phyloP scores from a whole-genome alignment of 805 yeast species.

The Yarrowia yakushimensis region DNA sequence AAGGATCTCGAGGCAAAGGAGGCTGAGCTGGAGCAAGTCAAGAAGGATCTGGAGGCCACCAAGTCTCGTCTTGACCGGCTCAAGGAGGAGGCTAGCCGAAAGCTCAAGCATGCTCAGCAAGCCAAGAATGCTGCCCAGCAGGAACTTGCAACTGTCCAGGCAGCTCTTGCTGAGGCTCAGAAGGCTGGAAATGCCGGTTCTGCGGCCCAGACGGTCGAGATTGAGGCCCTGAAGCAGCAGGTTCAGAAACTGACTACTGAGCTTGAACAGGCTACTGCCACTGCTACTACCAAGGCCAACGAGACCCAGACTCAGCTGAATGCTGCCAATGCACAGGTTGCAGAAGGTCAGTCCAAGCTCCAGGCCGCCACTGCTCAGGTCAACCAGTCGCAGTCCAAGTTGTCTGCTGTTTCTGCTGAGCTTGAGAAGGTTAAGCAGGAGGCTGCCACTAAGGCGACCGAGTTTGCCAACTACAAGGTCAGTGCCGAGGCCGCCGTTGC shows the following conservation, averaged over 20 bases:
- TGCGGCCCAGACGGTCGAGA: neutral
- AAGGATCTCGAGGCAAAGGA: conserved; percentile 30
- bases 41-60: conserved; percentile 27
- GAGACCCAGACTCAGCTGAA: conserved; percentile 26
- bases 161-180: neutral
- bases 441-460: neutral
- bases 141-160: neutral
- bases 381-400: conserved; percentile 24
- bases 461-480: neutral
- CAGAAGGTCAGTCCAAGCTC: conserved; percentile 34
- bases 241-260: neutral
- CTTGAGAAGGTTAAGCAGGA: neutral
- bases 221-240: neutral
- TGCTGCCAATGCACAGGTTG: conserved; percentile 1
- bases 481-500: neutral
- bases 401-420: conserved; percentile 20
- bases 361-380: conserved; percentile 28
- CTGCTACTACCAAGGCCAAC: conserved; percentile 23
- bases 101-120: conserved; percentile 11
- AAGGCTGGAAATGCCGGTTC: neutral
- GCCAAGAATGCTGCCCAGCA: neutral
- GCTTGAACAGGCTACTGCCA: conserved; percentile 22
- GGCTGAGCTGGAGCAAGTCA: conserved; percentile 28
- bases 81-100: conserved; percentile 21
- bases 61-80: conserved; percentile 19